phyloP scores from a whole-genome alignment of 768 basidiomycete species.

The Hygrocybe punicea region DNA sequence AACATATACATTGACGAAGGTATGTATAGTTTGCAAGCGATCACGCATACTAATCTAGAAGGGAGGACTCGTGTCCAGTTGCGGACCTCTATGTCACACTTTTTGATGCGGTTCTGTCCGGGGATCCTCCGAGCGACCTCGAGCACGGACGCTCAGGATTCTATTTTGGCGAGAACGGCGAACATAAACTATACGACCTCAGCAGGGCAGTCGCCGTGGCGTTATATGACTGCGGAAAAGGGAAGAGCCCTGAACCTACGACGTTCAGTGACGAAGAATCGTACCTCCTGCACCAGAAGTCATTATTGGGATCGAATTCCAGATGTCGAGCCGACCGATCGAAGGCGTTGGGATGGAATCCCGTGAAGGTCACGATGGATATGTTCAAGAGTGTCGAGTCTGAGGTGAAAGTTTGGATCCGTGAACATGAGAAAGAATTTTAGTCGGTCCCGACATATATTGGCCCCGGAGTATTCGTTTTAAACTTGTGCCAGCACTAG shows the following conservation, averaged over 20 bases:
- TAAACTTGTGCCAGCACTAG: too few species aligned
- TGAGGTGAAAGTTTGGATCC: conserved; percentile 36
- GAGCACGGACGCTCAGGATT: conserved; percentile 50
- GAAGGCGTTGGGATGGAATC: conserved; percentile 50
- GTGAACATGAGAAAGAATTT: too few species aligned
- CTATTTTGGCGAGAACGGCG: conserved; percentile 53
- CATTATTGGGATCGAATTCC: conserved; percentile 38
- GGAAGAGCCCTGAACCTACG: conserved; percentile 40
- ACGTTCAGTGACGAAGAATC: conserved; percentile 45
- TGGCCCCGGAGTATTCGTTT: too few species aligned
- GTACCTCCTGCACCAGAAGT: too few species aligned
- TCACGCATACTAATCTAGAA: conserved; percentile 12
- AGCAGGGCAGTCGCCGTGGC: conserved; percentile 38
- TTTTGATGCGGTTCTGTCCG: conserved; percentile 36
- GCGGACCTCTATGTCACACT: conserved; percentile 44
- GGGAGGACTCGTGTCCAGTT: conserved; percentile 29
- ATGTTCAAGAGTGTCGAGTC: conserved; percentile 47
- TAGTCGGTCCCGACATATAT: too few species aligned
- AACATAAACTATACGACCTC: conserved; percentile 45
- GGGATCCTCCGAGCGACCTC: conserved; percentile 19
- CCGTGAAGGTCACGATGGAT: conserved; percentile 46
- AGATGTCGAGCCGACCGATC: conserved; percentile 44
- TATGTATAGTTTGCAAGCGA: conserved; percentile 3
- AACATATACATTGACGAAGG: conserved; percentile 18
- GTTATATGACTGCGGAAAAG: conserved; percentile 38